A percentile compares a stretch with the other conserved stretches of the same genome.
These are phyloP conservation scores for Lecanosticta acicola DNA, from an alignment of 2,329 filamentous ascomycete genomes.

Conservation along the genomic window DNA sequence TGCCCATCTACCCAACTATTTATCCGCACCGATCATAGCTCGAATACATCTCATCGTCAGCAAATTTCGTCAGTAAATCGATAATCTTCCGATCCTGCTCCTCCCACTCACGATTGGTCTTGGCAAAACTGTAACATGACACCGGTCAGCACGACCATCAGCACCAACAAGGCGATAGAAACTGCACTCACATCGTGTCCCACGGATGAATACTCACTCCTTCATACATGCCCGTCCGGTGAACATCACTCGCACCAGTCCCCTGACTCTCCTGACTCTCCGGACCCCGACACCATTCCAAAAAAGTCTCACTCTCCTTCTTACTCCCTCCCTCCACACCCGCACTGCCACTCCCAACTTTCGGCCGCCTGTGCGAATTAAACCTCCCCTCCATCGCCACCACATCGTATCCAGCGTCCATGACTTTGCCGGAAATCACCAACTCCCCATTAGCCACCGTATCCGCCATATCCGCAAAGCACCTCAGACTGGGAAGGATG, in stretches of 20 bases:
- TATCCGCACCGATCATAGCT: slow-evolving; percentile 13
- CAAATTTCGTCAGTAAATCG: slow-evolving; percentile 15
- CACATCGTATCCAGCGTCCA: slow-evolving; percentile 10
- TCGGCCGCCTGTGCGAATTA: slow-evolving; percentile 8
- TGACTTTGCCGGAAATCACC: slow-evolving; percentile 2
- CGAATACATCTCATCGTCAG: slow-evolving; percentile 11
- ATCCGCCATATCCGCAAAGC: slow-evolving; percentile 8
- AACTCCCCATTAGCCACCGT: slow-evolving; percentile 13
- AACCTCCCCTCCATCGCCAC: slow-evolving; percentile 16
- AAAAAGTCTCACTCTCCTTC: slow-evolving; percentile 10
- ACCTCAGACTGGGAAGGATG: slow-evolving; percentile 13
- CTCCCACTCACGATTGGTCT: slow-evolving; percentile 15
- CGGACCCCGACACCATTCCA: slow-evolving; percentile 15
- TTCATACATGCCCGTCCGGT: slow-evolving; percentile 9
- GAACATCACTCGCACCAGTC: slow-evolving; percentile 7
- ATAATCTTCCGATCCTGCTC: slow-evolving; percentile 11
- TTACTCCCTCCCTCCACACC: slow-evolving; percentile 1
- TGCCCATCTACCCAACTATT: no score
- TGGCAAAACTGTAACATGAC: slow-evolving; percentile 14
- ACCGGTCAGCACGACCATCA: not conserved
- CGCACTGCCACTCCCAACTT: not conserved
- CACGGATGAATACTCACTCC: slow-evolving; percentile 12
- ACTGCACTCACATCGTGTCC: slow-evolving; percentile 16
- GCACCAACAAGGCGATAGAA: not conserved
- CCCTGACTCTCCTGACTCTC: not conserved